Percentiles rank a stretch among this genome's conserved stretches.
Evolutionary conservation across 495 filamentous ascomycete genomes (phyloP).

Genomic region (Trichoderma erinaceum): DNA sequence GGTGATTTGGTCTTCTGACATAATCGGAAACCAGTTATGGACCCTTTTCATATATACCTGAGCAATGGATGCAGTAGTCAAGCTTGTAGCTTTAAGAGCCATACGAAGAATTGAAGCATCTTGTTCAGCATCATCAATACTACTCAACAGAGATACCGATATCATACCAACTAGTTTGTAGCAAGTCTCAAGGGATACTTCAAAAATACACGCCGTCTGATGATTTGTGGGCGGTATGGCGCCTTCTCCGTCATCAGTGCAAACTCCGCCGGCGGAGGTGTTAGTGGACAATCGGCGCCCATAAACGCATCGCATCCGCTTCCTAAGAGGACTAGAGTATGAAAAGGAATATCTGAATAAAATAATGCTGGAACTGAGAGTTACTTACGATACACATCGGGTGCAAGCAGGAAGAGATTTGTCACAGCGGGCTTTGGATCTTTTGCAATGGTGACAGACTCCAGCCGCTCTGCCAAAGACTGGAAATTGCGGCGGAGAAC

Average conservation of each 20-base stretch:
- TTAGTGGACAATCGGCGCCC: not conserved
- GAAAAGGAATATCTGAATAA: not conserved
- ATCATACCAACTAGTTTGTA: not conserved
- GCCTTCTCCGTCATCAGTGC: not conserved
- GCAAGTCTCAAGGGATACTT: not conserved
- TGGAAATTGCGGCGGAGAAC: not conserved
- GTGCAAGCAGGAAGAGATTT: not conserved
- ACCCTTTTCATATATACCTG: not conserved
- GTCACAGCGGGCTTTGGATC: slow-evolving; percentile 1
- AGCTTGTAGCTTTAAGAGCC: not conserved
- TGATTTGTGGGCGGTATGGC: not conserved
- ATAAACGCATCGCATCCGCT: not conserved
- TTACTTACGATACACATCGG: not conserved
- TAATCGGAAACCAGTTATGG: not conserved
- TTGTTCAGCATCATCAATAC: not conserved
- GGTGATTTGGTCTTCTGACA: not conserved
- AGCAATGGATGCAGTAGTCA: not conserved
- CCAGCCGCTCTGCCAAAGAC: not conserved
- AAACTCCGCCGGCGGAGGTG: not conserved
- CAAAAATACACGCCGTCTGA: not conserved
- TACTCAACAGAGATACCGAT: not conserved
- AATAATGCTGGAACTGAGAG: not conserved
- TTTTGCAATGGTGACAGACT: not conserved
- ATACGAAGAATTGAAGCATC: not conserved
- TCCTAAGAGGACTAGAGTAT: not conserved